phyloP scores from a whole-genome alignment of 2,329 filamentous ascomycete genomes.

The Colletotrichum cuscutae region DNA sequence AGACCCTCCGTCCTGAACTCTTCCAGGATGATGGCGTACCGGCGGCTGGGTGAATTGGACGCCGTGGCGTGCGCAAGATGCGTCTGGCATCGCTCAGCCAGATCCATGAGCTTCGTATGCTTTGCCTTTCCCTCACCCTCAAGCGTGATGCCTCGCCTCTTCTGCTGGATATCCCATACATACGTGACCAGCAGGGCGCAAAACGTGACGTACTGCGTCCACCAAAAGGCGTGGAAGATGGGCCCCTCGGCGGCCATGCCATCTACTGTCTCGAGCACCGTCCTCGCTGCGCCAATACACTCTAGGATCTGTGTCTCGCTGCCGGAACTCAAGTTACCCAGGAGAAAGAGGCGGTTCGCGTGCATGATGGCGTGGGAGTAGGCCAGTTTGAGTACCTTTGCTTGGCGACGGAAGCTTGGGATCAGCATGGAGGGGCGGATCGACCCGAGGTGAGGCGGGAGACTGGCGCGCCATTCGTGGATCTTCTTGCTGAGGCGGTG shows the following conservation, averaged over 20 bases:
- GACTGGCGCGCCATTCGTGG: conserved; percentile 47
- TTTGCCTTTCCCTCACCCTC: background rate
- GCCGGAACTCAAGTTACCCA: conserved; percentile 42
- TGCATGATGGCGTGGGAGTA: conserved; percentile 67
- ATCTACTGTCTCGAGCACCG: conserved; percentile 55
- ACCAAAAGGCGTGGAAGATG: conserved; percentile 57
- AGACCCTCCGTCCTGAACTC: conserved; percentile 36
- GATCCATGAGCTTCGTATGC: conserved; percentile 44
- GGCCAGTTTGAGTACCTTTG: conserved; percentile 63
- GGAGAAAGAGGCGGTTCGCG: conserved; percentile 63
- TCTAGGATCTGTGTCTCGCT: conserved; percentile 45
- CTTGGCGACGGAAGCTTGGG: conserved; percentile 57
- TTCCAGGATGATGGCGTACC: conserved; percentile 38
- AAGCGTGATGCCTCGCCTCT: conserved; percentile 29
- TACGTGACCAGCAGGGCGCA: conserved; percentile 65
- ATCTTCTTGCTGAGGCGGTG: conserved; percentile 51
- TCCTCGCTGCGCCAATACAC: conserved; percentile 59
- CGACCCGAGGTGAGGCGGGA: conserved; percentile 55
- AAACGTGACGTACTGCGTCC: conserved; percentile 64
- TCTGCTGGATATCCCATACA: conserved; percentile 55
- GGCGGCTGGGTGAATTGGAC: conserved; percentile 36
- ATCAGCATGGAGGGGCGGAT: conserved; percentile 58
- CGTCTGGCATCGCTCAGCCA: conserved; percentile 51
- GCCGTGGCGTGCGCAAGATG: conserved; percentile 47
- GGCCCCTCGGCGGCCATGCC: conserved; percentile 48